Percentiles rank a stretch among this genome's conserved stretches.
Conservation (phyloP, 352 stramenopile genomes). For the Pythium monospermum region DNA sequence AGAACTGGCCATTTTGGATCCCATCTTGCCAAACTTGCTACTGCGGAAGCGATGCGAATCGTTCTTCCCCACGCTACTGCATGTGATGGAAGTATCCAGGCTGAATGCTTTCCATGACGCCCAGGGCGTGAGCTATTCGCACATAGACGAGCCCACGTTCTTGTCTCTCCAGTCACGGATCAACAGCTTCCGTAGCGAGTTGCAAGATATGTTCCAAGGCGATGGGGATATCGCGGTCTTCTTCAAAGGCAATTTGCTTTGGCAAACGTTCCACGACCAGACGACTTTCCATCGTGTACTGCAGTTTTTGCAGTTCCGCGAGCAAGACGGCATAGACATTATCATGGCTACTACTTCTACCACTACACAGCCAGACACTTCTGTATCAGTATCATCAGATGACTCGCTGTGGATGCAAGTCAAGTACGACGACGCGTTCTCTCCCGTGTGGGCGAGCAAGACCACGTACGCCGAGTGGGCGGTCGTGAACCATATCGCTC, state of each 20-base stretch:
- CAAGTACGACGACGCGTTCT: conserved; percentile 56
- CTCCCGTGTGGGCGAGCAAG: conserved; percentile 60
- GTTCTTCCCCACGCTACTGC: conserved; percentile 45
- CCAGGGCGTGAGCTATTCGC: conserved; percentile 39
- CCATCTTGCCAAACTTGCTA: conserved; percentile 24
- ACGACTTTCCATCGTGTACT: conserved; percentile 38
- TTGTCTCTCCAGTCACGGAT: conserved; percentile 50
- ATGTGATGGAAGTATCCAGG: conserved; percentile 25
- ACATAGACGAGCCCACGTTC: conserved; percentile 44
- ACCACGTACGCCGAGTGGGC: conserved; percentile 52
- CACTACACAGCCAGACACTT: neutral
- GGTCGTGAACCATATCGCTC: conserved; percentile 22
- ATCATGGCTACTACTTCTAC: no score
- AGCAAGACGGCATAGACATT: conserved; percentile 48
- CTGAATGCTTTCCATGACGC: conserved; percentile 38
- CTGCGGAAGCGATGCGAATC: conserved; percentile 26
- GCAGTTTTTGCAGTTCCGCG: conserved; percentile 42
- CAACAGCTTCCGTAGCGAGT: conserved; percentile 30
- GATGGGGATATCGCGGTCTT: conserved; percentile 38
- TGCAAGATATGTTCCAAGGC: conserved; percentile 7
- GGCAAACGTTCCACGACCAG: conserved; percentile 32
- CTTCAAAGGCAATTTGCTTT: conserved; percentile 51
- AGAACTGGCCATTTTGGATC: conserved; percentile 27
- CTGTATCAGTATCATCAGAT: neutral
- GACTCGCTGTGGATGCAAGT: conserved; percentile 40